Evolutionary conservation across 164 flowering plant genomes (phyloP).

Genomic region (Piper betle): DNA sequence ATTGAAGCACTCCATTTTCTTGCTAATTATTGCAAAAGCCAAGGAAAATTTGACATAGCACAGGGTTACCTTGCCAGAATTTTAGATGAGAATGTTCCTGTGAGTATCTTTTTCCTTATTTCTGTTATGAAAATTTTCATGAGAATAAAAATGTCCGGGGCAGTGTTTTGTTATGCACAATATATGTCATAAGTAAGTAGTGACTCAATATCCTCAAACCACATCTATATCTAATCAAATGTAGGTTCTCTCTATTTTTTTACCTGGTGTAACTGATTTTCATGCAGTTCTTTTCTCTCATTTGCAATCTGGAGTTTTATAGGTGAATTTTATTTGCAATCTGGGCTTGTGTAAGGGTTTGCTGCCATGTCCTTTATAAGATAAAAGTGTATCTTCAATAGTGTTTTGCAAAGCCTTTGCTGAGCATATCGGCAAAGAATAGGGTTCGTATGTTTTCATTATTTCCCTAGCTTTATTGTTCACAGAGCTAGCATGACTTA

Average conservation of each 20-base stretch:
- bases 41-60: constrained; percentile 71
- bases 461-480: no score
- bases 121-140: not conserved
- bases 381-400: no score
- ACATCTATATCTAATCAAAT: not conserved
- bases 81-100: constrained; percentile 85
- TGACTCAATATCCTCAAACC: no score
- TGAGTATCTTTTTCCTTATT: constrained; percentile 26
- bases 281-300: not conserved
- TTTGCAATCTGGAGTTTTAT: no score
- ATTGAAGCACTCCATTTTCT: constrained; percentile 80
- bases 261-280: not conserved
- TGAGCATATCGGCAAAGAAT: no score
- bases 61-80: constrained; percentile 85
- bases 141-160: not conserved
- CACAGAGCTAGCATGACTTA: no score
- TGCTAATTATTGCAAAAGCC: constrained; percentile 50
- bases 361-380: no score
- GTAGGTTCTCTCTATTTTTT: no score
- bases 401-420: no score
- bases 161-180: not conserved
- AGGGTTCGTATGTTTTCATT: no score
- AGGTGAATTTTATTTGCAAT: no score
- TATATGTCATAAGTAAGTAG: not conserved
- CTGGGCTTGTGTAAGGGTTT: no score